Conservation (phyloP, 2,329 filamentous ascomycete species). For the Colletotrichum tabaci region DNA sequence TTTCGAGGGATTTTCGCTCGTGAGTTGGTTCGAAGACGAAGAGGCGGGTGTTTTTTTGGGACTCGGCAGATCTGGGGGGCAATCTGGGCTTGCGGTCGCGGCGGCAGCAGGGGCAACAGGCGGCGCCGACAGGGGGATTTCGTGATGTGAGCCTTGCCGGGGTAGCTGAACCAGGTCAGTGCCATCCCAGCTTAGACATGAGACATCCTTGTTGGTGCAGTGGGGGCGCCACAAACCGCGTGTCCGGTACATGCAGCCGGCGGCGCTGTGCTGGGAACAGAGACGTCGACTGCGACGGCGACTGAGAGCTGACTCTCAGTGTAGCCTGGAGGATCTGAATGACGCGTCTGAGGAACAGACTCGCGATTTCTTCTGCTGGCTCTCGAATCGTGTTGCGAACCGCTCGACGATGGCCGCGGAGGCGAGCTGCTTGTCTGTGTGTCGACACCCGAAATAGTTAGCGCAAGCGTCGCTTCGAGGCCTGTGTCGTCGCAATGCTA, state of each 20-base stretch:
- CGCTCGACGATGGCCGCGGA: slow-evolving; percentile 20
- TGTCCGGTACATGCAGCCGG: slow-evolving; percentile 11
- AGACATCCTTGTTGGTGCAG: slow-evolving; percentile 15
- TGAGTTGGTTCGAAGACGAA: not conserved
- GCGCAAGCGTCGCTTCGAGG: slow-evolving; percentile 26
- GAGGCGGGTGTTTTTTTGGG: not conserved
- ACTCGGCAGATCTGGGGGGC: slow-evolving; percentile 14
- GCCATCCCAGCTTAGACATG: slow-evolving; percentile 30
- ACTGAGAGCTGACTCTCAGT: not conserved
- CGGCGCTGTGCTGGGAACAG: slow-evolving; percentile 24
- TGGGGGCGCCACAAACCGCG: slow-evolving; percentile 32
- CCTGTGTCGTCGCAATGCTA: slow-evolving; percentile 38
- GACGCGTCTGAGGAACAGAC: not conserved
- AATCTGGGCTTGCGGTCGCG: slow-evolving; percentile 13
- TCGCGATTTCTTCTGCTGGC: slow-evolving; percentile 11
- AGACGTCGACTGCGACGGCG: not conserved
- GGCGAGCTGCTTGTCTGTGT: slow-evolving; percentile 42
- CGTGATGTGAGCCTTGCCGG: slow-evolving; percentile 31
- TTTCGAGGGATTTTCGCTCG: not conserved
- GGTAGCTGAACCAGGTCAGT: slow-evolving; percentile 38
- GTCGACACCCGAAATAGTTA: slow-evolving; percentile 30
- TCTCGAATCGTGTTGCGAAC: slow-evolving; percentile 7
- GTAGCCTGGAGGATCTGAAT: slow-evolving; percentile 10
- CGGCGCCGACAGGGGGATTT: slow-evolving; percentile 22
- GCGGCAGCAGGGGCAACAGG: slow-evolving; percentile 22